A percentile compares a stretch with the other conserved stretches of the same genome.
These are phyloP conservation scores for Erigeron philadelphicus DNA, from an alignment of 140 eudicot species.

Conservation along the genomic window DNA sequence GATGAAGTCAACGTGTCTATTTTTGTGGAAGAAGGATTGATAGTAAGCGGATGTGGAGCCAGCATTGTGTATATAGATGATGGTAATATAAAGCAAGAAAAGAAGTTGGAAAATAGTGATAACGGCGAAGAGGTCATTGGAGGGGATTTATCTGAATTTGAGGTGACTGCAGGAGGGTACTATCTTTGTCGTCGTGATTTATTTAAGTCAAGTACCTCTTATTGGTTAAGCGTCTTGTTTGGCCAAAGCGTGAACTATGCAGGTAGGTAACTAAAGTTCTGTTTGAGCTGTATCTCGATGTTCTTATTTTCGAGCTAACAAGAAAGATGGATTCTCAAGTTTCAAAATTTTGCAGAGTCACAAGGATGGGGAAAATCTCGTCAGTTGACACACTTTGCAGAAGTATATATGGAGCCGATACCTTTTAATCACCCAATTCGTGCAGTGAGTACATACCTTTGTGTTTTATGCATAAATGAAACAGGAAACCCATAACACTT, in stretches of 20 bases:
- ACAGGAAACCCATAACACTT: too few species aligned
- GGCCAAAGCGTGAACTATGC: not conserved
- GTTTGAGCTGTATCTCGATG: not conserved
- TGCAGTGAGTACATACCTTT: conserved; percentile 5
- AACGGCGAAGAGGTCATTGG: conserved; percentile 14
- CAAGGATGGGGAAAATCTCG: conserved; percentile 23
- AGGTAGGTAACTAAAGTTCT: conserved; percentile 4
- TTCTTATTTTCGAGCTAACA: not conserved
- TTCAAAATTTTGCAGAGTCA: not conserved
- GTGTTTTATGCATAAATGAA: not conserved
- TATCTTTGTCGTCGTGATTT: conserved; percentile 21
- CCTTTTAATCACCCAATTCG: not conserved
- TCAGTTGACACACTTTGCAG: not conserved
- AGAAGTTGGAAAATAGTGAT: not conserved
- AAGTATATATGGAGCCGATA: not conserved
- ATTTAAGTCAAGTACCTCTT: not conserved
- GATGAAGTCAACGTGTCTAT: conserved; percentile 22
- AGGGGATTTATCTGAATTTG: conserved; percentile 25
- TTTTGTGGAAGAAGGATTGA: not conserved
- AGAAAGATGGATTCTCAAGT: not conserved
- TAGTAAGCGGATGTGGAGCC: conserved; percentile 23
- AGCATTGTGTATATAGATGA: conserved; percentile 19
- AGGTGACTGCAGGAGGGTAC: not conserved
- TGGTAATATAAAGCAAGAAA: conserved; percentile 9
- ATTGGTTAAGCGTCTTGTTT: not conserved